Evolutionary conservation across 805 yeast species (phyloP).

Genomic region (Wickerhamomyces sydowiorum): DNA sequence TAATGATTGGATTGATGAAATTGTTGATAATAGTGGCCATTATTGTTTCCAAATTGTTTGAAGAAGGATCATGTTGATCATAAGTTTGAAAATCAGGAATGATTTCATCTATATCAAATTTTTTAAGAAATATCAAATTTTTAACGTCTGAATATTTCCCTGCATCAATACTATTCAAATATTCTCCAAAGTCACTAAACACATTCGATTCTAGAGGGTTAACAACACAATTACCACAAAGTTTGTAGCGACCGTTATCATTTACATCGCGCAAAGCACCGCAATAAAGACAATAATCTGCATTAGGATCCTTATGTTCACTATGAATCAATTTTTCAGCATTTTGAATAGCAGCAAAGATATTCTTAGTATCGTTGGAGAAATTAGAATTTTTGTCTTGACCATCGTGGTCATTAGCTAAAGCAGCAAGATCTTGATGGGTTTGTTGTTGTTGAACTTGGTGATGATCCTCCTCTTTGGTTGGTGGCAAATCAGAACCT

Average conservation of each 20-base stretch:
- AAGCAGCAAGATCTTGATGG: slow-evolving; percentile 1
- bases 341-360: slow-evolving; percentile 12
- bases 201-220: slow-evolving; percentile 20
- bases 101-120: slow-evolving; percentile 7
- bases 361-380: slow-evolving; percentile 7
- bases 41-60: slow-evolving; percentile 12
- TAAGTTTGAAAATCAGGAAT: slow-evolving; percentile 11
- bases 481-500: not conserved
- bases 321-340: slow-evolving; percentile 4
- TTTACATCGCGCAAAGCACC: slow-evolving; percentile 17
- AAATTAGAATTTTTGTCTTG: not conserved
- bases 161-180: slow-evolving; percentile 11
- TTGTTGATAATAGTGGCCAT: slow-evolving; percentile 8
- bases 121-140: slow-evolving; percentile 17
- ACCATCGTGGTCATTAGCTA: not conserved
- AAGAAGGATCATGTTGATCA: slow-evolving; percentile 4
- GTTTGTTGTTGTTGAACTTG: slow-evolving; percentile 1
- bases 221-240: slow-evolving; percentile 21
- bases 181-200: slow-evolving; percentile 16
- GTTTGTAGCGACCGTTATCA: slow-evolving; percentile 23
- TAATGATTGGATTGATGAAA: slow-evolving; percentile 14
- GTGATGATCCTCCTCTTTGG: not conserved
- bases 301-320: slow-evolving; percentile 3
- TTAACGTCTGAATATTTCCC: slow-evolving; percentile 13
- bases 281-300: slow-evolving; percentile 18